A percentile compares a stretch with the other conserved stretches of the same genome.
phyloP scores from a whole-genome alignment of 371 early-diverging fungal species.

The Rhizopus sp. region DNA sequence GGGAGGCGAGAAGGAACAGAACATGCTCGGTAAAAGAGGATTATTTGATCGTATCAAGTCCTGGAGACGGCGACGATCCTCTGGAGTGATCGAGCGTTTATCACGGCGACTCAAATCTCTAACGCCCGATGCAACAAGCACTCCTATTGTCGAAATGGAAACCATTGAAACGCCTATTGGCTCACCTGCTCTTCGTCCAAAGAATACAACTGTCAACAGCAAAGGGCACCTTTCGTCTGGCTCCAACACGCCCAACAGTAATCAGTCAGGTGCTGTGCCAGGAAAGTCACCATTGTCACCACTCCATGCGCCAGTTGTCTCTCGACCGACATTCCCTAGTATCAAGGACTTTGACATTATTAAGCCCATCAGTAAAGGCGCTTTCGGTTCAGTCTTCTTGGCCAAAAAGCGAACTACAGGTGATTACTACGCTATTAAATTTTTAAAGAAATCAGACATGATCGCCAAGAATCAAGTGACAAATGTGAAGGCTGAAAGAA shows the following conservation, averaged over 20 bases:
- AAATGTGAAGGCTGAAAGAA: conserved; percentile 87
- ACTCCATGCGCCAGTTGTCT: conserved; percentile 42
- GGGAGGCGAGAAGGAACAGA: background rate
- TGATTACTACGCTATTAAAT: conserved; percentile 90
- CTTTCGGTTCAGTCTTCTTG: conserved; percentile 88
- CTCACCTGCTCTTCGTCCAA: conserved; percentile 31
- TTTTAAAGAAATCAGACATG: conserved; percentile 88
- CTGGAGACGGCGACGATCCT: conserved; percentile 23
- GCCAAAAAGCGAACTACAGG: conserved; percentile 87
- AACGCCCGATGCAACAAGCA: conserved; percentile 20
- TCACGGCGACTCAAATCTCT: conserved; percentile 24
- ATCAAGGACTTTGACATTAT: conserved; percentile 93
- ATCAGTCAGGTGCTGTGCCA: background rate
- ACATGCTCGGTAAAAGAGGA: conserved; percentile 15
- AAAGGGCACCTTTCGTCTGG: conserved; percentile 13
- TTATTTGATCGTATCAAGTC: conserved; percentile 30
- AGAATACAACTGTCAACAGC: conserved; percentile 9
- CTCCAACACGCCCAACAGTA: conserved; percentile 21
- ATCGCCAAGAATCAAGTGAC: conserved; percentile 91
- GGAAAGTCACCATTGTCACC: conserved; percentile 51
- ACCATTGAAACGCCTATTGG: conserved; percentile 40
- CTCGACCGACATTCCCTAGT: conserved; percentile 52
- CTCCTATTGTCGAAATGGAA: conserved; percentile 47
- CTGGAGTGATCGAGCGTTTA: conserved; percentile 19
- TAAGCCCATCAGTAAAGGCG: conserved; percentile 92